These are phyloP conservation scores for Dorcoceras hygrometricum DNA, from an alignment of 257 asterid species.

Conservation along the genomic window DNA sequence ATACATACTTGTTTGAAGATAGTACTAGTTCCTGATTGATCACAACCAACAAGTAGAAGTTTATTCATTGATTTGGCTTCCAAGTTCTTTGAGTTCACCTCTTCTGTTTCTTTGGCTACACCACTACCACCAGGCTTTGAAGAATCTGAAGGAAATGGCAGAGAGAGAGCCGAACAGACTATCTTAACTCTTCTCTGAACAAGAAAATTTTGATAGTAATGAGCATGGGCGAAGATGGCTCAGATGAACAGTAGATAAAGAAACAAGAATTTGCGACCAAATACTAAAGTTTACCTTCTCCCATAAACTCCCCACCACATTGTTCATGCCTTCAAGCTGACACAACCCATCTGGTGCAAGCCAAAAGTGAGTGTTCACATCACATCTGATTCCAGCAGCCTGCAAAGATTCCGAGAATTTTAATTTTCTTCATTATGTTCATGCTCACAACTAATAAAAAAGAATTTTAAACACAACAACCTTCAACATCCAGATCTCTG, in stretches of 20 bases:
- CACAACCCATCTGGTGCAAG: conserved; percentile 63
- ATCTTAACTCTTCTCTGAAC: conserved; percentile 60
- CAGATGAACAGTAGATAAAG: neutral
- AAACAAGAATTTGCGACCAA: conserved; percentile 12
- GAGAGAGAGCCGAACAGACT: conserved; percentile 55
- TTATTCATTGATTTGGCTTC: conserved; percentile 38
- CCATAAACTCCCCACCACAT: conserved; percentile 49
- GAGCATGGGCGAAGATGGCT: neutral
- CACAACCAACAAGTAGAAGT: conserved; percentile 73
- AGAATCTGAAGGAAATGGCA: conserved; percentile 67
- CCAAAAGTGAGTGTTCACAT: conserved; percentile 74
- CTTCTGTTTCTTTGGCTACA: conserved; percentile 27
- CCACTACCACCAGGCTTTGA: conserved; percentile 33
- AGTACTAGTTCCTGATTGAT: conserved; percentile 86
- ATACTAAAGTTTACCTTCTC: conserved; percentile 43
- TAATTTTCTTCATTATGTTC: neutral
- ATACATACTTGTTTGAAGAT: conserved; percentile 77
- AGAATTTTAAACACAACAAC: conserved; percentile 31
- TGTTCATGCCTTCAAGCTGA: conserved; percentile 61
- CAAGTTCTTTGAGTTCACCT: conserved; percentile 17
- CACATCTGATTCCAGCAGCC: conserved; percentile 66
- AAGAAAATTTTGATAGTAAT: neutral
- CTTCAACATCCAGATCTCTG: conserved; percentile 62
- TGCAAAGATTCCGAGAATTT: conserved; percentile 28
- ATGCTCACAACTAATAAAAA: neutral